phyloP scores from a whole-genome alignment of 2,329 filamentous ascomycete genomes.

The Zymoseptoria tritici region DNA sequence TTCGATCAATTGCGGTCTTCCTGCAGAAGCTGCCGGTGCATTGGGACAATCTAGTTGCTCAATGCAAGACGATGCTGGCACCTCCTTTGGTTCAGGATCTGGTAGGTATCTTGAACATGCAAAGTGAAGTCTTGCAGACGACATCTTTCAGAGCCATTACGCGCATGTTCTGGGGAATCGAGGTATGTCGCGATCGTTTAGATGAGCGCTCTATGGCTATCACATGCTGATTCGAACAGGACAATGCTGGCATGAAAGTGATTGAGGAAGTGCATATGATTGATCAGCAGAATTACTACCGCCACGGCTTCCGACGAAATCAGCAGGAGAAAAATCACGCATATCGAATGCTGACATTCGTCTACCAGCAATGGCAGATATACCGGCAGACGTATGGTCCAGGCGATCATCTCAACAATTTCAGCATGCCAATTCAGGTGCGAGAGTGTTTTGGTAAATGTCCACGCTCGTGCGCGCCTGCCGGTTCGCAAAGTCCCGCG shows the following conservation, averaged over 20 bases:
- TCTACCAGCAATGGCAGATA: slow-evolving; percentile 9
- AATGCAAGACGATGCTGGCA: slow-evolving; percentile 32
- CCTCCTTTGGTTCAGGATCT: slow-evolving; percentile 55
- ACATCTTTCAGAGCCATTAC: slow-evolving; percentile 48
- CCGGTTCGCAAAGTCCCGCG: neutral
- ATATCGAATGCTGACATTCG: slow-evolving; percentile 4
- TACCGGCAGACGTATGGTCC: neutral
- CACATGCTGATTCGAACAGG: neutral
- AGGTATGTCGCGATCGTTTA: neutral
- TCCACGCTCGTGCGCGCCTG: neutral
- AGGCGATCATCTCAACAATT: neutral
- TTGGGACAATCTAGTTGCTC: slow-evolving; percentile 13
- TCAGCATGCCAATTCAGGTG: neutral
- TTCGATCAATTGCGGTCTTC: slow-evolving; percentile 15
- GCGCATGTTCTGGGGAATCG: slow-evolving; percentile 37
- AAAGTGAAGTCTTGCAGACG: slow-evolving; percentile 46
- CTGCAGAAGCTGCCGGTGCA: slow-evolving; percentile 19
- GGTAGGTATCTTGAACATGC: slow-evolving; percentile 39
- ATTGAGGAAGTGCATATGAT: slow-evolving; percentile 16
- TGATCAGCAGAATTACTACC: slow-evolving; percentile 14
- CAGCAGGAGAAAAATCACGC: slow-evolving; percentile 10
- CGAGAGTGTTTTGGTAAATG: neutral
- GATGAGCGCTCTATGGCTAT: neutral
- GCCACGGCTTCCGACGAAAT: slow-evolving; percentile 10
- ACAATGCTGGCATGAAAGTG: slow-evolving; percentile 6